phyloP scores from a whole-genome alignment of 192 early-diverging fungal genomes.

The Gryganskiella cystojenkinii region DNA sequence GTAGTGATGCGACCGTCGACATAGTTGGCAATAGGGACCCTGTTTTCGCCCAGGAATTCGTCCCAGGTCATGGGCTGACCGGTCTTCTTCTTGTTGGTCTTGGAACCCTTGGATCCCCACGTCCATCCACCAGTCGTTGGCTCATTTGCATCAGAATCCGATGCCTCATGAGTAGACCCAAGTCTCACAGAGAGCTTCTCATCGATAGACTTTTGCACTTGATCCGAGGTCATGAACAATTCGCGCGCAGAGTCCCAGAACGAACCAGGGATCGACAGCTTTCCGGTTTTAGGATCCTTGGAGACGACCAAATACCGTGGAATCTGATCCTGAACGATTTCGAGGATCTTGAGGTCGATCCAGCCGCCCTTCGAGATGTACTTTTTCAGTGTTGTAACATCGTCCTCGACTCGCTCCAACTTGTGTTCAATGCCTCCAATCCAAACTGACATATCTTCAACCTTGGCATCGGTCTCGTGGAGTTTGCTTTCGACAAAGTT shows the following conservation, averaged over 20 bases:
- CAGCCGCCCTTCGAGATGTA: slow-evolving; percentile 30
- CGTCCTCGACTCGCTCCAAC: slow-evolving; percentile 16
- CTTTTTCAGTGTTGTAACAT: slow-evolving; percentile 16
- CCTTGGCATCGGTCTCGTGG: not conserved
- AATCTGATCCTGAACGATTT: slow-evolving; percentile 31
- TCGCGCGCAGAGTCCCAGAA: slow-evolving; percentile 40
- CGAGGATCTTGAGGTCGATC: slow-evolving; percentile 39
- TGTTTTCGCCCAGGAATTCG: slow-evolving; percentile 35
- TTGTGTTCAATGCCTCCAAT: slow-evolving; percentile 17
- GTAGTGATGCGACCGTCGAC: slow-evolving; percentile 37
- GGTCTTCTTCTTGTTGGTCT: slow-evolving; percentile 12
- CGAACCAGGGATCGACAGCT: slow-evolving; percentile 22
- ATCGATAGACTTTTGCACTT: slow-evolving; percentile 20
- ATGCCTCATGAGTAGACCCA: slow-evolving; percentile 6
- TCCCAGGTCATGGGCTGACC: slow-evolving; percentile 19
- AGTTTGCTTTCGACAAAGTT: not conserved
- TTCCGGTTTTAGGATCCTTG: slow-evolving; percentile 17
- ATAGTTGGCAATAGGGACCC: slow-evolving; percentile 21
- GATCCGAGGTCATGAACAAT: slow-evolving; percentile 27
- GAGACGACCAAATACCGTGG: slow-evolving; percentile 40
- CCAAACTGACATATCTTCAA: slow-evolving; percentile 14
- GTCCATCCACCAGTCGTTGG: not conserved
- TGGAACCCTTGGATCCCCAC: slow-evolving; percentile 1
- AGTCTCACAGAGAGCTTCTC: slow-evolving; percentile 10
- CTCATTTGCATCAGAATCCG: not conserved